Base-by-base conservation (phyloP, 176 grass and related monocot species). In the Triticum monococcum region DNA sequence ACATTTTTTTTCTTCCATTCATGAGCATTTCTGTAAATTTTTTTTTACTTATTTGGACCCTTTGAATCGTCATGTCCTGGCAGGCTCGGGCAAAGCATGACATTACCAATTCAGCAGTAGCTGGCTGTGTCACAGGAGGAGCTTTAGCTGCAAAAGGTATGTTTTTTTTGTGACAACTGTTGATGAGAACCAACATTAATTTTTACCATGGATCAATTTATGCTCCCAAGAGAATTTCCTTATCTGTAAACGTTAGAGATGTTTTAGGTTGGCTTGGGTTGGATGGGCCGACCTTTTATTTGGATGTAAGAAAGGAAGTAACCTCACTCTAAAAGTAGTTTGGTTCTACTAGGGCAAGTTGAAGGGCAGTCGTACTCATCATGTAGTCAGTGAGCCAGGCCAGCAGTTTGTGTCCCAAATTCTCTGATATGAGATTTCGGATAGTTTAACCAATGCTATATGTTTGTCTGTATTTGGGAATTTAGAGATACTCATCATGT, bases 61-160 rank as follows among this genome's bases (percentile, higher is more conserved):
- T 84, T 25, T 11, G 37, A 65, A n/a, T 89, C 59, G 46, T 64
- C 56, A n/a, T 82, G 78, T n/a, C 33, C 28, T 69, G 83, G 17
- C 72, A 98, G 97, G 90, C 87, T 85, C 81, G 94, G 68, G 97
- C 94, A 68, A 98, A 92, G 84, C 97, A 98, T 94, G 94, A 98
- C 41, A 92, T 88, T 32, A 94, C 91, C 84, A 98, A 98, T 81
- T 91, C 93, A 24, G 93, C 93, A 0, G 79, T 92, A 70, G 96
- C 96, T 89, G 93, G 93, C 69, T 98, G 96, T 83, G 92, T 91
- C 76, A 96, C 97, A 30, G 97, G 97, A 88, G 97, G 94, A 38
- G 65, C 82, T 88, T 80, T 98, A 72, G 93, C 97, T 92, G 92
- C 88, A 85, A 91, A 75, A 94, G 97, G 97, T 94, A 65, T 83